Evolutionary conservation across 164 flowering plant genomes (phyloP).

Genomic region (Nymphaea colorata): DNA sequence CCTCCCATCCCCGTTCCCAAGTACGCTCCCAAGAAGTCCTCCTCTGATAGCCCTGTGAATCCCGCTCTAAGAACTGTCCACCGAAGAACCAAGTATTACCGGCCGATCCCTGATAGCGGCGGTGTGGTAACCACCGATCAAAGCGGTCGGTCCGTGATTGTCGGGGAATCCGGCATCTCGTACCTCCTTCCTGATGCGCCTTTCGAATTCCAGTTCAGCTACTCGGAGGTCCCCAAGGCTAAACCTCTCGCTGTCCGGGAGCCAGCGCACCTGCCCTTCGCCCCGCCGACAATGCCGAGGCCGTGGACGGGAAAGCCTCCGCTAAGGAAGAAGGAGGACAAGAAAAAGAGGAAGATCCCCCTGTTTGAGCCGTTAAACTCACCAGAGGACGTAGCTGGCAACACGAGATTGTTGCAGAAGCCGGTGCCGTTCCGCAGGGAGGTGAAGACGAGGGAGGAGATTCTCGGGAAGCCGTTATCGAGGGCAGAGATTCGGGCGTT

Average conservation of each 20-base stretch:
- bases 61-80: slow-evolving; percentile 56
- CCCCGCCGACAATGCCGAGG: slow-evolving; percentile 82
- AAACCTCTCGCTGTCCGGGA: slow-evolving; percentile 81
- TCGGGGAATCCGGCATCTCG: slow-evolving; percentile 79
- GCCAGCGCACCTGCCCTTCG: slow-evolving; percentile 88
- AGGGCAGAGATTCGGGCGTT: slow-evolving; percentile 51
- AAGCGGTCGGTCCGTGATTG: slow-evolving; percentile 40
- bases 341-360: slow-evolving; percentile 24
- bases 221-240: slow-evolving; percentile 83
- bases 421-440: slow-evolving; percentile 33
- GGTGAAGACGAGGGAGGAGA: slow-evolving; percentile 47
- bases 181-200: slow-evolving; percentile 90
- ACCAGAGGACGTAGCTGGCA: slow-evolving; percentile 23
- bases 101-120: slow-evolving; percentile 35
- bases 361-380: slow-evolving; percentile 44
- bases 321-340: slow-evolving; percentile 45
- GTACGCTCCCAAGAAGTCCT: not conserved
- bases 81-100: slow-evolving; percentile 50
- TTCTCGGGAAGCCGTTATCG: slow-evolving; percentile 66
- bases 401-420: slow-evolving; percentile 41
- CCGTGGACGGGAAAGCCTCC: slow-evolving; percentile 99
- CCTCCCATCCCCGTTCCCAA: slow-evolving; percentile 14
- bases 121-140: slow-evolving; percentile 43
- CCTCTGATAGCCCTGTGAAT: not conserved
- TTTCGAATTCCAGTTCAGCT: slow-evolving; percentile 87